Percentiles rank a stretch among this genome's conserved stretches.
Conservation (phyloP, 257 asterid genomes). For the Rubia yunnanensis region DNA sequence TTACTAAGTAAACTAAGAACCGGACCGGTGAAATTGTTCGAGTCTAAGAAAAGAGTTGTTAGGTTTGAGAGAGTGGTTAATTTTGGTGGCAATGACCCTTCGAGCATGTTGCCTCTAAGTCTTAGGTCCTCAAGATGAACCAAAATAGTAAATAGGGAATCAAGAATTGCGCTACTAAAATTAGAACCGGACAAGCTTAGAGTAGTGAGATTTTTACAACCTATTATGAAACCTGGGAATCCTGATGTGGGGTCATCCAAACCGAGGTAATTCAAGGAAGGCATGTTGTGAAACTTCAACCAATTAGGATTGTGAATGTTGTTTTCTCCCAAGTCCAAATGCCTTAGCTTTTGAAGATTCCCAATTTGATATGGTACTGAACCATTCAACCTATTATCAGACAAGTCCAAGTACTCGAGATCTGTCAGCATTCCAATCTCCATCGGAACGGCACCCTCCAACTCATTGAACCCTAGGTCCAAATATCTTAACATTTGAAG, state of each 20-base stretch:
- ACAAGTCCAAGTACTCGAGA: constrained; percentile 36
- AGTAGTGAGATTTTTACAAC: constrained; percentile 41
- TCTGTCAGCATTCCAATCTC: constrained; percentile 50
- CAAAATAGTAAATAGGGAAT: constrained; percentile 39
- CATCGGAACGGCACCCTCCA: constrained; percentile 36
- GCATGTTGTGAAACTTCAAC: constrained; percentile 45
- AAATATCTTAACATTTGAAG: too few relatives aligned
- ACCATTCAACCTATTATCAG: constrained; percentile 43
- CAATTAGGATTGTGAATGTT: constrained; percentile 44
- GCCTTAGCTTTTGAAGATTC: constrained; percentile 39
- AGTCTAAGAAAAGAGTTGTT: constrained; percentile 32
- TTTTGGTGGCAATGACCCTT: constrained; percentile 43
- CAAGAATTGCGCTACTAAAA: constrained; percentile 51
- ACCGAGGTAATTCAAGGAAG: constrained; percentile 34
- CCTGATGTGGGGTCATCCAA: constrained; percentile 31
- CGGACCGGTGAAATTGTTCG: constrained; percentile 41
- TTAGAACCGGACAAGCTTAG: constrained; percentile 48
- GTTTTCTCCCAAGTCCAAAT: constrained; percentile 58
- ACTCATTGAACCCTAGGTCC: constrained; percentile 11
- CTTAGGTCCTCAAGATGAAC: constrained; percentile 42
- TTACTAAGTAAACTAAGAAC: constrained; percentile 31
- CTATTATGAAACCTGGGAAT: constrained; percentile 49
- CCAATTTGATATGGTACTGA: constrained; percentile 51
- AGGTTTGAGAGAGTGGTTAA: constrained; percentile 35
- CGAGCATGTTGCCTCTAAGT: constrained; percentile 33